A percentile compares a stretch with the other conserved stretches of the same genome.
Conservation (phyloP, 2,329 filamentous ascomycete species). For the Aureobasidium sp. region DNA sequence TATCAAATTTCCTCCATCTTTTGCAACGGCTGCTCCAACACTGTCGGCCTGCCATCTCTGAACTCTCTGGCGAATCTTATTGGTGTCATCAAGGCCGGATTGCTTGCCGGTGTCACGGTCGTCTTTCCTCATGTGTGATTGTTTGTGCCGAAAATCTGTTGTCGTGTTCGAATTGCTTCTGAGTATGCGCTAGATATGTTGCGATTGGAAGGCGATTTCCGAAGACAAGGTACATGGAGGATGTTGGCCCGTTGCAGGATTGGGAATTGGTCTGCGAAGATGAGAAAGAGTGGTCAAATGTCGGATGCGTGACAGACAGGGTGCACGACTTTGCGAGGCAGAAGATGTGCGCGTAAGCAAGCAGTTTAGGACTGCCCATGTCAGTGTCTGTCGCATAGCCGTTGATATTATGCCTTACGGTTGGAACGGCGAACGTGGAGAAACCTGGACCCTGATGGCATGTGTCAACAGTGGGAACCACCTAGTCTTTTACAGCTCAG, state of each 20-base stretch:
- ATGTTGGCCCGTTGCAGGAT: background rate
- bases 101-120: slow-evolving; percentile 13
- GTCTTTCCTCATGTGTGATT: background rate
- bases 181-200: background rate
- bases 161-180: background rate
- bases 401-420: background rate
- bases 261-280: background rate
- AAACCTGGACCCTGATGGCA: background rate
- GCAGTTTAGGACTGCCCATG: background rate
- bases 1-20: slow-evolving; percentile 47
- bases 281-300: background rate
- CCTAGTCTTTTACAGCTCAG: background rate
- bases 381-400: background rate
- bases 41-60: slow-evolving; percentile 78
- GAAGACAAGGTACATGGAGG: background rate
- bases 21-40: slow-evolving; percentile 52
- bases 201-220: background rate
- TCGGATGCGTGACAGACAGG: background rate
- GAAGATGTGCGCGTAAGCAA: background rate
- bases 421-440: slow-evolving; percentile 2
- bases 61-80: slow-evolving; percentile 64
- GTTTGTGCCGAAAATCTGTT: background rate
- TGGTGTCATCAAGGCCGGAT: slow-evolving; percentile 2
- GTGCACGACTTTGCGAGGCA: background rate
- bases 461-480: slow-evolving; percentile 6